A percentile compares a stretch with the other conserved stretches of the same genome.
Conservation (phyloP, 192 early-diverging fungal genomes). For the Gryganskiella cystojenkinii region DNA sequence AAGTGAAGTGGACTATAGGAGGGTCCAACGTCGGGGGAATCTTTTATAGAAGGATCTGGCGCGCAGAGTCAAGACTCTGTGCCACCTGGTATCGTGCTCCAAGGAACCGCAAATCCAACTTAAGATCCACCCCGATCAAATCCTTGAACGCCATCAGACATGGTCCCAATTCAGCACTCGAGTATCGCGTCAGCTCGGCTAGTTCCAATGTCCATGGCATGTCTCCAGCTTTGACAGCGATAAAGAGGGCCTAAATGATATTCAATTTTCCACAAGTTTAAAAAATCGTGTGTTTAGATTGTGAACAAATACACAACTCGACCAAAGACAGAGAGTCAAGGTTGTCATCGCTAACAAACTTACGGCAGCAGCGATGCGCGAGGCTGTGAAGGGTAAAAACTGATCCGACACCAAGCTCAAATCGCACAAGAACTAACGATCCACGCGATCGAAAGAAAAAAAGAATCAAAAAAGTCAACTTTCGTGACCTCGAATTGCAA, state of each 20-base stretch:
- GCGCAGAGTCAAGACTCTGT: neutral
- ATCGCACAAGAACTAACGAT: constrained; percentile 49
- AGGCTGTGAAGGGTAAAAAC: constrained; percentile 27
- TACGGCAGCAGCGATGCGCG: constrained; percentile 39
- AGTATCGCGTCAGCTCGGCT: constrained; percentile 39
- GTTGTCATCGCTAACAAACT: neutral
- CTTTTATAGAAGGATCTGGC: too few relatives aligned
- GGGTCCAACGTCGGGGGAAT: neutral
- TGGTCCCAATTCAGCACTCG: constrained; percentile 13
- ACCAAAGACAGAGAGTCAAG: neutral
- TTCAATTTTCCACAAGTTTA: too few relatives aligned
- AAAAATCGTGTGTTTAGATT: too few relatives aligned
- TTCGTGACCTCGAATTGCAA: neutral
- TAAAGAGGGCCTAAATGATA: constrained; percentile 29
- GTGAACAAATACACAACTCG: neutral
- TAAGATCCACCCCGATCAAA: neutral
- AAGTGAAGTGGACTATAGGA: neutral
- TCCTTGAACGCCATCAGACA: constrained; percentile 24
- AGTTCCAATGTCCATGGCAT: constrained; percentile 35
- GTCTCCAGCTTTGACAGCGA: constrained; percentile 20
- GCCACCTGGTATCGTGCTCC: constrained; percentile 22
- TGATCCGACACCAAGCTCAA: constrained; percentile 27
- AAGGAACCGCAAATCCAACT: neutral
- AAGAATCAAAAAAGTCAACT: neutral
- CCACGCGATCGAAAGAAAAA: too few relatives aligned